phyloP scores from a whole-genome alignment of 768 basidiomycete species.

The Serendipita sp. region DNA sequence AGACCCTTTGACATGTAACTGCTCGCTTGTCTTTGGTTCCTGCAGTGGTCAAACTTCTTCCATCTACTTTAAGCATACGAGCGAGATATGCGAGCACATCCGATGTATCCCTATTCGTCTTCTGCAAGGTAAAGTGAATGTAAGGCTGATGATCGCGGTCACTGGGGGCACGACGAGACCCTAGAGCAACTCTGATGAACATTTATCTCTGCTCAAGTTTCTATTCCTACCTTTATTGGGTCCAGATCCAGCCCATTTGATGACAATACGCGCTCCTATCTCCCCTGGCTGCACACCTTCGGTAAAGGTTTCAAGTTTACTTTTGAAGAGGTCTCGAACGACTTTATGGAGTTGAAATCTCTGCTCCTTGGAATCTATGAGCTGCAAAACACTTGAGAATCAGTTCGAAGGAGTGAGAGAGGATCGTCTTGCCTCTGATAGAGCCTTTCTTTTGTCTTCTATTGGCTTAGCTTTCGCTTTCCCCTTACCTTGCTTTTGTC shows the following conservation, averaged over 20 bases:
- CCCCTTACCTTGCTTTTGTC: no score
- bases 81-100: conserved; percentile 75
- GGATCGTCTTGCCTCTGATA: conserved; percentile 51
- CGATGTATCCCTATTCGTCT: conserved; percentile 94
- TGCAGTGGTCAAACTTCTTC: conserved; percentile 75
- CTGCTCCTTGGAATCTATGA: conserved; percentile 41
- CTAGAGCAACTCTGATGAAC: not conserved
- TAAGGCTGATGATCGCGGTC: conserved; percentile 32
- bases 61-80: conserved; percentile 54
- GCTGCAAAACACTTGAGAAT: not conserved
- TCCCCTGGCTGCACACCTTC: conserved; percentile 29
- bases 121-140: conserved; percentile 92
- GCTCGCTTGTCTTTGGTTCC: conserved; percentile 99
- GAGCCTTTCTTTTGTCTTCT: conserved; percentile 57
- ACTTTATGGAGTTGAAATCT: conserved; percentile 71
- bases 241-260: conserved; percentile 50
- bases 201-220: conserved; percentile 1
- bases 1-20: conserved; percentile 86
- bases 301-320: conserved; percentile 51
- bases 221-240: conserved; percentile 4
- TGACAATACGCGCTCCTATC: conserved; percentile 58
- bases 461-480: conserved; percentile 25
- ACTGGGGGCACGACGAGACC: conserved; percentile 6
- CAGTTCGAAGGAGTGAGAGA: not conserved
- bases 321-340: conserved; percentile 64